Evolutionary conservation across 495 filamentous ascomycete genomes (phyloP).

Genomic region (Saxophila tyrrhenica): DNA sequence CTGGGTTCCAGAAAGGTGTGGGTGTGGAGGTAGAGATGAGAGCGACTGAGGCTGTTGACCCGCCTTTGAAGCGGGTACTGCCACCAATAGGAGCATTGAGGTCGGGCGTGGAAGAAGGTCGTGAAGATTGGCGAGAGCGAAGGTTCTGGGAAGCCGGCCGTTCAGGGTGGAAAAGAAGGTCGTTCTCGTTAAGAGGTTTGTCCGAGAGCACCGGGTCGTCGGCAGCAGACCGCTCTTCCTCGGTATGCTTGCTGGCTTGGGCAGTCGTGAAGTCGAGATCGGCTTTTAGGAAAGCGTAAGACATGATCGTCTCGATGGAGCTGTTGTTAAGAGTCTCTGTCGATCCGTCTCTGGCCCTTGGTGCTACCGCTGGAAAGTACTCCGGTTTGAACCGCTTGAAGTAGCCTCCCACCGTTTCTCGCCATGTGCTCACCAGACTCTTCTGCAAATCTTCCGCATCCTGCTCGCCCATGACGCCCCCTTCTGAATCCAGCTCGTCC

Average conservation of each 20-base stretch:
- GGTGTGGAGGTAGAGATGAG: slow-evolving; percentile 85
- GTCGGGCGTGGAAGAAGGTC: slow-evolving; percentile 14
- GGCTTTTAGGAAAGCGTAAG: slow-evolving; percentile 82
- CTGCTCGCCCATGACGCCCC: slow-evolving; percentile 28
- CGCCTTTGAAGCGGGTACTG: slow-evolving; percentile 66
- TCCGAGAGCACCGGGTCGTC: slow-evolving; percentile 59
- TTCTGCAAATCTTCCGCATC: slow-evolving; percentile 51
- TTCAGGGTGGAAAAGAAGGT: slow-evolving; percentile 59
- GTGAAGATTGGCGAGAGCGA: neutral
- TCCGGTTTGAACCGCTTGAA: slow-evolving; percentile 77
- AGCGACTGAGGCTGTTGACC: slow-evolving; percentile 78
- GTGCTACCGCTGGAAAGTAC: slow-evolving; percentile 37
- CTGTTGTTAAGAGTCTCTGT: slow-evolving; percentile 20
- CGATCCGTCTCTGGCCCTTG: neutral
- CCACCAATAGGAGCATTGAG: slow-evolving; percentile 45
- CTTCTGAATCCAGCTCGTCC: slow-evolving; percentile 26
- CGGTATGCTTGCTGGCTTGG: slow-evolving; percentile 61
- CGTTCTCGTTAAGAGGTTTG: slow-evolving; percentile 64
- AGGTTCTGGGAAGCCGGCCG: slow-evolving; percentile 32
- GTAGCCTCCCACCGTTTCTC: slow-evolving; percentile 78
- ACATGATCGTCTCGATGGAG: slow-evolving; percentile 53
- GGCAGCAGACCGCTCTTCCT: neutral
- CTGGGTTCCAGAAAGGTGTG: slow-evolving; percentile 89
- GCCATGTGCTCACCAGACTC: slow-evolving; percentile 65
- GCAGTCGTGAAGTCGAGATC: slow-evolving; percentile 88